Base-by-base conservation (phyloP, 352 stramenopile species). In the Globisporangium middletonii region DNA sequence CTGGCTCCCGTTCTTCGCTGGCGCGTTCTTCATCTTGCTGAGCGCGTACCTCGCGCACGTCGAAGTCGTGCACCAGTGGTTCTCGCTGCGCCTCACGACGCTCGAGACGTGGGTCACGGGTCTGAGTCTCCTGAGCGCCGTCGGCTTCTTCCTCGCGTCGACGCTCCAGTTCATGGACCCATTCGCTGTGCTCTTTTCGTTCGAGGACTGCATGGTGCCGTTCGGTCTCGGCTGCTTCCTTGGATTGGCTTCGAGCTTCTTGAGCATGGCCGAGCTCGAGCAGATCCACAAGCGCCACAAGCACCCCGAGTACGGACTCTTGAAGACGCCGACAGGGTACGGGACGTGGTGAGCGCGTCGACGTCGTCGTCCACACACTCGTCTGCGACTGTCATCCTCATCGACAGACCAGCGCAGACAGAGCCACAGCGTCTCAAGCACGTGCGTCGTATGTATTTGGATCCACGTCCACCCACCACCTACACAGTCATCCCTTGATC, bases 131-230 rank as follows among this genome's bases (percentile, higher is more conserved):
- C 68, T 91, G 49, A 70, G 73, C 4, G 75, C 80, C n/a, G 41
- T 75, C 2, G 80, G 81, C 18, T 77, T 94, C 60, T 94, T 94
- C 64, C 58, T 89, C 41, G 85, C 81, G 55, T 92, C 83, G 15
- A 89, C 81, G 4, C 63, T 90, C 50, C 83, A 94, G 60, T 91
- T 92, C 53, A 87, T 94, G 71, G 83, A 94, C 49, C 83, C 83
- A 27, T 86, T 92, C 68, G 73, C 80, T 42, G 75, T 79, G 48
- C 60, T 94, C 33, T 92, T 92, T 55, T 78, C 78, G 5, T 91
- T 92, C 64, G 71, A 77, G 26, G 71, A 66, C 35, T 91, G 79
- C 55, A 77, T 94, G 35, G 69, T 83, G 8, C 78, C 81, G 5
- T 94, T 92, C 44, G 77, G 72, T 2, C 67, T 86, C 13, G 83